These are phyloP conservation scores for Trametes sanguinea DNA, from an alignment of 768 basidiomycete genomes.

Conservation along the genomic window DNA sequence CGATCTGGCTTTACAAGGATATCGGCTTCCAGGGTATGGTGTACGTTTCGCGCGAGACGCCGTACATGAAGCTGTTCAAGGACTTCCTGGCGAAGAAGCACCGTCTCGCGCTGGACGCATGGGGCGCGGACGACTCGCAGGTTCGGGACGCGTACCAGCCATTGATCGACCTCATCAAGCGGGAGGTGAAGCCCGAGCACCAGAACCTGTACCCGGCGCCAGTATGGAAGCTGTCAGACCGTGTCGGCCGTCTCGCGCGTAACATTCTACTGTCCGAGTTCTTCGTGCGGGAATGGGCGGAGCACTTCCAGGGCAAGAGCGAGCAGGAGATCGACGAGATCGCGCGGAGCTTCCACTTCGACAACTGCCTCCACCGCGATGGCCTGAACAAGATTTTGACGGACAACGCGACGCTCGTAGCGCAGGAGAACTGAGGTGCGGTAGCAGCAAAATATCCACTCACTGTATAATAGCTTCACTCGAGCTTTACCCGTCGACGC, in stretches of 20 bases:
- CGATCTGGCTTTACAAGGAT: conserved; percentile 88
- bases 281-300: conserved; percentile 72
- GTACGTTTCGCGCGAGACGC: conserved; percentile 63
- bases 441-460: background rate
- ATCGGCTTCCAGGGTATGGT: conserved; percentile 88
- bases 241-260: conserved; percentile 60
- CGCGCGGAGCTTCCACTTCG: conserved; percentile 74
- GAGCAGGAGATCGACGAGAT: conserved; percentile 67
- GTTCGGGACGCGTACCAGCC: conserved; percentile 66
- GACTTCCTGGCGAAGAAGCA: conserved; percentile 79
- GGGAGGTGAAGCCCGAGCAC: conserved; percentile 53
- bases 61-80: conserved; percentile 71
- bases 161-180: conserved; percentile 58
- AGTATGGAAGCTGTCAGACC: conserved; percentile 59
- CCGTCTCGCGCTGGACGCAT: conserved; percentile 73
- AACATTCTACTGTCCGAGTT: conserved; percentile 73
- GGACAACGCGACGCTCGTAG: conserved; percentile 31
- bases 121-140: conserved; percentile 67
- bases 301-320: conserved; percentile 61
- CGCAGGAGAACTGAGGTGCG: conserved; percentile 5
- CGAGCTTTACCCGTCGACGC: too few species aligned
- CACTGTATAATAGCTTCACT: background rate
- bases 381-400: conserved; percentile 46
- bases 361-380: conserved; percentile 67
- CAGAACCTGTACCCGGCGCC: conserved; percentile 62